Percentiles rank a stretch among this genome's conserved stretches.
Evolutionary conservation across 2,329 filamentous ascomycete species (phyloP).

Genomic region (Aspergillus calidoustus): DNA sequence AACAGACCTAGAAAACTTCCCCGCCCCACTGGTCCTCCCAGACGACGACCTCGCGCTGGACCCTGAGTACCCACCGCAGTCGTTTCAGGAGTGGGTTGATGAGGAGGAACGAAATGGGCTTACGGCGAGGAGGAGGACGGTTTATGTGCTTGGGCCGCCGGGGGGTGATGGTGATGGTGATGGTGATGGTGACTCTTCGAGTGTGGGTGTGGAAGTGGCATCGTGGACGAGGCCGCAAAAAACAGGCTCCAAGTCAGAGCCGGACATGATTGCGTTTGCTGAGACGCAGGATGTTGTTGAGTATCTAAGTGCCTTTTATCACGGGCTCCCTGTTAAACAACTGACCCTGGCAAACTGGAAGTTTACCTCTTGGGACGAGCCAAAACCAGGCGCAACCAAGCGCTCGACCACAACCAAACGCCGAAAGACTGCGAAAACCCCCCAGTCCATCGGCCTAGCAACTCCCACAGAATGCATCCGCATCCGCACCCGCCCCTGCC

Average conservation of each 20-base stretch:
- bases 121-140: slow-evolving; percentile 49
- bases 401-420: neutral
- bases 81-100: slow-evolving; percentile 56
- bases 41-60: slow-evolving; percentile 62
- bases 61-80: slow-evolving; percentile 57
- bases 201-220: neutral
- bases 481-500: slow-evolving; percentile 56
- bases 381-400: neutral
- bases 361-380: slow-evolving; percentile 55
- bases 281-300: slow-evolving; percentile 38
- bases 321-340: slow-evolving; percentile 56
- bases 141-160: slow-evolving; percentile 61
- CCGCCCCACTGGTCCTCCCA: slow-evolving; percentile 63
- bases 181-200: neutral
- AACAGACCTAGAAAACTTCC: slow-evolving; percentile 49
- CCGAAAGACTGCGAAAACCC: slow-evolving; percentile 1
- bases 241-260: neutral
- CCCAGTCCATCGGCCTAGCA: slow-evolving; percentile 54
- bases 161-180: slow-evolving; percentile 38
- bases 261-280: slow-evolving; percentile 24
- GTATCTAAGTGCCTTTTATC: slow-evolving; percentile 58
- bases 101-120: slow-evolving; percentile 55
- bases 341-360: slow-evolving; percentile 43
- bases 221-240: neutral
- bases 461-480: slow-evolving; percentile 47